Conservation (phyloP, 345 rosid genomes). For the Bruguiera parviflora region DNA sequence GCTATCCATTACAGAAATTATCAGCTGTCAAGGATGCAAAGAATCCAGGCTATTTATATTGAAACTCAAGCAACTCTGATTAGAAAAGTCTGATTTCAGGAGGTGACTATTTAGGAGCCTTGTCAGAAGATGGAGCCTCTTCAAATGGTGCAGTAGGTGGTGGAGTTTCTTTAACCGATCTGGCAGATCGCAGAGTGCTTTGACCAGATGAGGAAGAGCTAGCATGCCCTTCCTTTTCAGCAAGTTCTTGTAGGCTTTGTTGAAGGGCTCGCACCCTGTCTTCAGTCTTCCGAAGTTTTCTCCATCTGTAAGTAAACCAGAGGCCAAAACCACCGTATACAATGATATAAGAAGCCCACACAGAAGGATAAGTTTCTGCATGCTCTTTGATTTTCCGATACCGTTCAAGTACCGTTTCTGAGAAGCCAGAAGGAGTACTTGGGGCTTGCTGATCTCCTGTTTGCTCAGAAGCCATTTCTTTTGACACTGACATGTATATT, state of each 20-base stretch:
- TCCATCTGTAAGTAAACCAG: constrained; percentile 74
- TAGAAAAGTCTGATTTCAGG: neutral
- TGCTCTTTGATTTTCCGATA: constrained; percentile 66
- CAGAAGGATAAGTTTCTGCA: constrained; percentile 79
- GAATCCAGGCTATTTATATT: neutral
- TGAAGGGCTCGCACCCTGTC: constrained; percentile 82
- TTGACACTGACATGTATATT: neutral
- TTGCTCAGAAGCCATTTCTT: constrained; percentile 39
- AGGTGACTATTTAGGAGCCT: neutral
- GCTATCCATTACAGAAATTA: neutral
- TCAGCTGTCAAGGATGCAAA: neutral
- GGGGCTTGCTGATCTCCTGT: constrained; percentile 30
- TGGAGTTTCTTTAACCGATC: neutral
- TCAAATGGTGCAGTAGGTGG: constrained; percentile 1
- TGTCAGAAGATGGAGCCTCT: constrained; percentile 13
- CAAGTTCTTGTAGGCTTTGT: constrained; percentile 53
- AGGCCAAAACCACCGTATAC: constrained; percentile 81
- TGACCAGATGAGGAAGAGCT: constrained; percentile 1
- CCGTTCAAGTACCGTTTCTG: constrained; percentile 40
- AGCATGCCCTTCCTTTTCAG: constrained; percentile 46
- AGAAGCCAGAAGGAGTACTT: constrained; percentile 32
- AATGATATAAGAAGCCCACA: constrained; percentile 82
- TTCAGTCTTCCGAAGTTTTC: constrained; percentile 83
- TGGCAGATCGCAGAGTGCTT: constrained; percentile 2
- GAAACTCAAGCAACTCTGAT: neutral